Evolutionary conservation across 495 filamentous ascomycete species (phyloP).

Genomic region (Trichoderma reesei): DNA sequence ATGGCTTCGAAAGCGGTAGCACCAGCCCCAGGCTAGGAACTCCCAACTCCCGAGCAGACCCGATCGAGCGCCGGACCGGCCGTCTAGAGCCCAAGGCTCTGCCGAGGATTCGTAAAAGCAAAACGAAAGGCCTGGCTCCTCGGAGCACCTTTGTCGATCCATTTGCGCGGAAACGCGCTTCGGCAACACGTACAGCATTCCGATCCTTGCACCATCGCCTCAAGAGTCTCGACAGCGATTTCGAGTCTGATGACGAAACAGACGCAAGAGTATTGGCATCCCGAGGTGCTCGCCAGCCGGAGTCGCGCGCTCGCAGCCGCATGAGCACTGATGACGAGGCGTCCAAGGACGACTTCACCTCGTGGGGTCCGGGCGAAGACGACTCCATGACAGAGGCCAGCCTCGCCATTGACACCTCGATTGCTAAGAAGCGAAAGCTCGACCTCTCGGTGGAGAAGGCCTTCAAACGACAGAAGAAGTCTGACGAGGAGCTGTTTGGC

Average conservation of each 20-base stretch:
- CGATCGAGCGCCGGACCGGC: slow-evolving; percentile 38
- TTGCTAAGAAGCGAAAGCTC: slow-evolving; percentile 62
- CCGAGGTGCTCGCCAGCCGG: slow-evolving; percentile 68
- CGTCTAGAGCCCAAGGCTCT: slow-evolving; percentile 54
- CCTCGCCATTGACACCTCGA: slow-evolving; percentile 33
- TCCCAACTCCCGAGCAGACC: slow-evolving; percentile 56
- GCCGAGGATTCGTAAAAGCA: slow-evolving; percentile 61
- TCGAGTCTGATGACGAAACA: slow-evolving; percentile 42
- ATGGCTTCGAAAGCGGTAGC: slow-evolving; percentile 41
- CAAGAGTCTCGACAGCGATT: slow-evolving; percentile 45
- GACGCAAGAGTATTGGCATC: slow-evolving; percentile 19
- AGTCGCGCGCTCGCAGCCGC: slow-evolving; percentile 70
- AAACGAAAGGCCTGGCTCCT: slow-evolving; percentile 43
- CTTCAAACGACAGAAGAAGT: slow-evolving; percentile 61
- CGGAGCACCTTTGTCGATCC: slow-evolving; percentile 59
- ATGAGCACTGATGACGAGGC: slow-evolving; percentile 58
- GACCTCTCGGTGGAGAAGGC: slow-evolving; percentile 48
- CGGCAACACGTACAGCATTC: slow-evolving; percentile 34
- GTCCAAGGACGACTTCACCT: slow-evolving; percentile 51
- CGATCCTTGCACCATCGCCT: slow-evolving; percentile 46
- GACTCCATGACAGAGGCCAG: slow-evolving; percentile 48
- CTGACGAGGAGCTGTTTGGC: slow-evolving; percentile 70
- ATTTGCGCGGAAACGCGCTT: slow-evolving; percentile 55
- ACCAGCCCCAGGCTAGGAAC: slow-evolving; percentile 52
- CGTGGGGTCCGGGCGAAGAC: slow-evolving; percentile 37